Evolutionary conservation across 495 filamentous ascomycete species (phyloP).

Genomic region (Aspergillus olivimuriae): DNA sequence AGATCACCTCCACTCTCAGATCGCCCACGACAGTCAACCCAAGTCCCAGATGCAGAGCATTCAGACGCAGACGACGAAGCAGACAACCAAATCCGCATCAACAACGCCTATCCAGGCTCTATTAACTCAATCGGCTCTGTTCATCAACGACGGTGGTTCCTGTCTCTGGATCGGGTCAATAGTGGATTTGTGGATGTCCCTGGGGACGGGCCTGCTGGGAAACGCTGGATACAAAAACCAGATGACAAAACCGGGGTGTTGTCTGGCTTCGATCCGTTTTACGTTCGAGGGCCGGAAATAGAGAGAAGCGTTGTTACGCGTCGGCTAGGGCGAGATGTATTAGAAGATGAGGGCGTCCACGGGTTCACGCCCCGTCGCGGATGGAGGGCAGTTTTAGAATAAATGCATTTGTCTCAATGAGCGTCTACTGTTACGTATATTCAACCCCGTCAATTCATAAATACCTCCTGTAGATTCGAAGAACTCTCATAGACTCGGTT

Average conservation of each 20-base stretch:
- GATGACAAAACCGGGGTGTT: slow-evolving; percentile 10
- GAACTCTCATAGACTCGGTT: no score
- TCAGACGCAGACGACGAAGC: slow-evolving; percentile 15
- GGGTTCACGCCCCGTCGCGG: slow-evolving; percentile 48
- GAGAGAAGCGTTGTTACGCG: slow-evolving; percentile 62
- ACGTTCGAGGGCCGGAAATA: slow-evolving; percentile 47
- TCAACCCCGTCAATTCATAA: no score
- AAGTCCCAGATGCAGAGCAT: no score
- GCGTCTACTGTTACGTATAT: no score
- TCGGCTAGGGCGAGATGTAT: slow-evolving; percentile 46
- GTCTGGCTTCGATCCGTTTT: slow-evolving; percentile 48
- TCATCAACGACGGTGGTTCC: slow-evolving; percentile 58
- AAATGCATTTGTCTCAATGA: no score
- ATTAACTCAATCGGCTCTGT: slow-evolving; percentile 56
- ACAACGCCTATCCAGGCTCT: slow-evolving; percentile 60
- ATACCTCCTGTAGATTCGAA: no score
- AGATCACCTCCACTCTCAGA: no score
- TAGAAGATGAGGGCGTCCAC: slow-evolving; percentile 51
- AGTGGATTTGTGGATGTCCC: slow-evolving; percentile 45
- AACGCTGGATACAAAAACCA: slow-evolving; percentile 18
- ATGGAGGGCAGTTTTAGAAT: slow-evolving; percentile 52
- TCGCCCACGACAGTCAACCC: no score
- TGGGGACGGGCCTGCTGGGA: slow-evolving; percentile 14
- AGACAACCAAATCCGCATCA: slow-evolving; percentile 46
- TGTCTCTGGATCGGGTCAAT: slow-evolving; percentile 47